A percentile compares a stretch with the other conserved stretches of the same genome.
phyloP scores from a whole-genome alignment of 805 yeast genomes.

The Saccharomyces paradoxus region DNA sequence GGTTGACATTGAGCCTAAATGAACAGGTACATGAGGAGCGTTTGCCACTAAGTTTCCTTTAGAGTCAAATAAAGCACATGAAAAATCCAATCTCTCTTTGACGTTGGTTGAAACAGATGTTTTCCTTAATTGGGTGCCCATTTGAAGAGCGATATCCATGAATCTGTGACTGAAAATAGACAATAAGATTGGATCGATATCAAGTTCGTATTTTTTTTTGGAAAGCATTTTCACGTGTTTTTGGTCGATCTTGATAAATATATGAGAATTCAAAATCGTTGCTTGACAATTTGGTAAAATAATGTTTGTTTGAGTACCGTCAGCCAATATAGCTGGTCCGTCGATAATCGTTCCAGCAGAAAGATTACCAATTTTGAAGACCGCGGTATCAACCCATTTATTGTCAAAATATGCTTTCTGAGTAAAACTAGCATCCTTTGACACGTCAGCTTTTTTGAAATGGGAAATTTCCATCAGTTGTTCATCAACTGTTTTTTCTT shows the following conservation, averaged over 20 bases:
- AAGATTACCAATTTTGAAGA: conserved; percentile 49
- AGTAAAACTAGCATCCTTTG: conserved; percentile 27
- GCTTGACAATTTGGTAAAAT: conserved; percentile 58
- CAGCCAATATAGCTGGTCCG: conserved; percentile 76
- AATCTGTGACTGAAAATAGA: conserved; percentile 78
- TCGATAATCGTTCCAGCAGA: conserved; percentile 41
- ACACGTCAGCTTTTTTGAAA: conserved; percentile 17
- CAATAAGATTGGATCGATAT: conserved; percentile 59
- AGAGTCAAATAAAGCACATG: conserved; percentile 74
- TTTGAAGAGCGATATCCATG: conserved; percentile 87
- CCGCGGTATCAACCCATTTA: conserved; percentile 42
- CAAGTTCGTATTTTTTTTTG: conserved; percentile 21
- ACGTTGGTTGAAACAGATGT: conserved; percentile 78
- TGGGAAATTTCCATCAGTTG: conserved; percentile 38
- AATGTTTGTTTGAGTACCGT: conserved; percentile 73
- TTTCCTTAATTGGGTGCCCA: conserved; percentile 74
- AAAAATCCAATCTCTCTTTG: conserved; percentile 74
- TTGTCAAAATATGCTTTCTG: conserved; percentile 52
- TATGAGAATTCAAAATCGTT: conserved; percentile 49
- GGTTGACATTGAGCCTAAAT: conserved; percentile 78
- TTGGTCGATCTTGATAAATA: conserved; percentile 37
- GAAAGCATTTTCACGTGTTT: conserved; percentile 4
- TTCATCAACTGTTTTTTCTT: conserved; percentile 40
- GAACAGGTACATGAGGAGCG: conserved; percentile 86
- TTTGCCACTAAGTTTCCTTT: conserved; percentile 77